A percentile compares a stretch with the other conserved stretches of the same genome.
Conservation (phyloP, 2,329 filamentous ascomycete genomes). For the Hymenotorrendiella dingleyae region DNA sequence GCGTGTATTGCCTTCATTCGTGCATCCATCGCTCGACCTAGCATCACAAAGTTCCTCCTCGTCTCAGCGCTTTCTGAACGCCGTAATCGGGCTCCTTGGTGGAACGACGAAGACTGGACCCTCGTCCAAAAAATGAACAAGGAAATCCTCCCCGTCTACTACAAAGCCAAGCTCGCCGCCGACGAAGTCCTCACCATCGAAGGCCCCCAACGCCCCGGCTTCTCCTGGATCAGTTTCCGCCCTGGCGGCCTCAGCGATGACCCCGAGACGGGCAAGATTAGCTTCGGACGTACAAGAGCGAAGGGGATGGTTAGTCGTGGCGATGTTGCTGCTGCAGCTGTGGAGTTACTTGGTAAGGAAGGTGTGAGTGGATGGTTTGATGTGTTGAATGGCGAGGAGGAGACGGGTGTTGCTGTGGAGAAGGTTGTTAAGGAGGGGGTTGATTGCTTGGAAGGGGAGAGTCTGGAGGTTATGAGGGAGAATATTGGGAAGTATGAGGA, state of each 20-base stretch:
- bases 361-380: constrained; percentile 49
- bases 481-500: constrained; percentile 5
- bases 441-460: constrained; percentile 48
- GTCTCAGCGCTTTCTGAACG: constrained; percentile 56
- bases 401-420: constrained; percentile 41
- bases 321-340: constrained; percentile 54
- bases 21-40: constrained; percentile 48
- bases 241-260: constrained; percentile 46
- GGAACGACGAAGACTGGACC: constrained; percentile 43
- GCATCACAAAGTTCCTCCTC: constrained; percentile 56
- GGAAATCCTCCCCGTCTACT: constrained; percentile 46
- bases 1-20: constrained; percentile 58
- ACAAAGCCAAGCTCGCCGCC: constrained; percentile 53
- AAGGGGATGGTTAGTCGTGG: constrained; percentile 42
- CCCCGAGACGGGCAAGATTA: constrained; percentile 37
- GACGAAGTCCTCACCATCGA: constrained; percentile 50
- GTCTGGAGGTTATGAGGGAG: constrained; percentile 22
- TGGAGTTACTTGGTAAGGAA: constrained; percentile 43
- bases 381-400: constrained; percentile 47
- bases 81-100: constrained; percentile 48
- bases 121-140: constrained; percentile 34
- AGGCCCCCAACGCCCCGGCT: constrained; percentile 28
- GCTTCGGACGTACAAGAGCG: constrained; percentile 36
- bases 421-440: constrained; percentile 44
- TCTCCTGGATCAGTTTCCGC: constrained; percentile 46